A percentile compares a stretch with the other conserved stretches of the same genome.
Evolutionary conservation across 306 rosid species (phyloP).

Genomic region (Alnus rubra): DNA sequence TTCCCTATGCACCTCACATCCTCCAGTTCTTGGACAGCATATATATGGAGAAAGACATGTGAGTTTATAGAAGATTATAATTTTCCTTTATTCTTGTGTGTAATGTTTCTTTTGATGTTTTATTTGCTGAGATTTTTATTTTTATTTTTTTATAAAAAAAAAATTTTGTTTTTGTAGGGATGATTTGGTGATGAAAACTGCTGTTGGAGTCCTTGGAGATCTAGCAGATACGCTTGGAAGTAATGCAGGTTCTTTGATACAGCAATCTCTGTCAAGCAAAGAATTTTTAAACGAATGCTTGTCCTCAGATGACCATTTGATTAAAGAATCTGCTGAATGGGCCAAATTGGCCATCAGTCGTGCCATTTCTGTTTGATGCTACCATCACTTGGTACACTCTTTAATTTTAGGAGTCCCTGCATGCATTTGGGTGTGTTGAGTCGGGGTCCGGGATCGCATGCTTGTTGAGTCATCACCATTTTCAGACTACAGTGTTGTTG

Average conservation of each 20-base stretch:
- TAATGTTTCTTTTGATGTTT: conserved; percentile 2
- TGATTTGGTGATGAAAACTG: conserved; percentile 90
- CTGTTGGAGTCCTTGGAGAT: conserved; percentile 93
- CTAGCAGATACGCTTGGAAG: conserved; percentile 93
- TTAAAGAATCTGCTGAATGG: conserved; percentile 95
- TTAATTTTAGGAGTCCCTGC: conserved; percentile 56
- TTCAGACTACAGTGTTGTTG: conserved; percentile 63
- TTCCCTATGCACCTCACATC: conserved; percentile 81
- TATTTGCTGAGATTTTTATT: conserved; percentile 9
- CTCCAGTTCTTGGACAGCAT: conserved; percentile 90
- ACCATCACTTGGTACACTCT: conserved; percentile 36
- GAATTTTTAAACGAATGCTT: conserved; percentile 82
- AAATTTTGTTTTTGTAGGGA: conserved; percentile 54
- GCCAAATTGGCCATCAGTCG: conserved; percentile 90
- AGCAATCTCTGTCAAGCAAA: conserved; percentile 85
- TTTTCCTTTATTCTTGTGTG: not conserved
- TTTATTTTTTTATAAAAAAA: conserved; percentile 3
- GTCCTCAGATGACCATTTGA: conserved; percentile 84
- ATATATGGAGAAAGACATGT: conserved; percentile 88
- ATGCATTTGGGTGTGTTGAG: conserved; percentile 77
- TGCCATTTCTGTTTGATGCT: conserved; percentile 79
- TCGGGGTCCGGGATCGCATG: conserved; percentile 67
- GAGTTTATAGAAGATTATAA: conserved; percentile 26
- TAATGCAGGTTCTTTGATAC: conserved; percentile 85
- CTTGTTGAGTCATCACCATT: conserved; percentile 55